phyloP scores from a whole-genome alignment of 495 filamentous ascomycete species.

The Aspergillus diversus region DNA sequence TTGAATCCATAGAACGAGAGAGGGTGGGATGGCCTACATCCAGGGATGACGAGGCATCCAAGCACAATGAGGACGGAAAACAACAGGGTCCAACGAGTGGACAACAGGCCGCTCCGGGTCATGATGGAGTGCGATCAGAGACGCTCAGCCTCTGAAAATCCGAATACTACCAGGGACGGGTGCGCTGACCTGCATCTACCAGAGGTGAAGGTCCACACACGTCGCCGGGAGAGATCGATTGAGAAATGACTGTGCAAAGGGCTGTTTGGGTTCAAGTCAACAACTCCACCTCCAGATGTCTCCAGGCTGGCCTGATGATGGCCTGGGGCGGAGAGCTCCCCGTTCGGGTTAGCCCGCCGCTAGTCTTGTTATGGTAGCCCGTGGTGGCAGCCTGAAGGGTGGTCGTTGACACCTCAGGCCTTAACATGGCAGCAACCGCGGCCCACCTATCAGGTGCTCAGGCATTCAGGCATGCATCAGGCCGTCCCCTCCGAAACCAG shows the following conservation, averaged over 20 bases:
- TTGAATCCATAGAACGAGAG: neutral
- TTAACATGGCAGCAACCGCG: constrained; percentile 9
- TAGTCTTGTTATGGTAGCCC: constrained; percentile 22
- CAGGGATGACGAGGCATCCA: constrained; percentile 43
- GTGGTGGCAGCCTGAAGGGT: constrained; percentile 16
- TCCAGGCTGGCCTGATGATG: constrained; percentile 49
- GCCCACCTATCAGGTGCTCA: constrained; percentile 20
- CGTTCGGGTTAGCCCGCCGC: constrained; percentile 19
- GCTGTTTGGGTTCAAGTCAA: neutral
- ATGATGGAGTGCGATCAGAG: constrained; percentile 41
- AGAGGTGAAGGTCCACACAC: constrained; percentile 32
- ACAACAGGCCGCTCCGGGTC: constrained; percentile 51
- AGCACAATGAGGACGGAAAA: constrained; percentile 43
- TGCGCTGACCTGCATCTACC: constrained; percentile 41
- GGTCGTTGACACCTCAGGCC: constrained; percentile 26
- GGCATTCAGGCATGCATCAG: constrained; percentile 19
- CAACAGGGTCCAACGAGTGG: constrained; percentile 59
- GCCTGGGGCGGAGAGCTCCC: constrained; percentile 32
- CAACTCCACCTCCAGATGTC: constrained; percentile 5
- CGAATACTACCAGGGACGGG: constrained; percentile 21
- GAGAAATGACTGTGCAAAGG: neutral
- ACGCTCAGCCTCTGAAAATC: constrained; percentile 42
- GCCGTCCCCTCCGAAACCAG: constrained; percentile 10
- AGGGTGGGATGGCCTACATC: constrained; percentile 31
- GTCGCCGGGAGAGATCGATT: constrained; percentile 4